These are phyloP conservation scores for Diaporthe velutina DNA, from an alignment of 2,329 filamentous ascomycete genomes.

Conservation along the genomic window DNA sequence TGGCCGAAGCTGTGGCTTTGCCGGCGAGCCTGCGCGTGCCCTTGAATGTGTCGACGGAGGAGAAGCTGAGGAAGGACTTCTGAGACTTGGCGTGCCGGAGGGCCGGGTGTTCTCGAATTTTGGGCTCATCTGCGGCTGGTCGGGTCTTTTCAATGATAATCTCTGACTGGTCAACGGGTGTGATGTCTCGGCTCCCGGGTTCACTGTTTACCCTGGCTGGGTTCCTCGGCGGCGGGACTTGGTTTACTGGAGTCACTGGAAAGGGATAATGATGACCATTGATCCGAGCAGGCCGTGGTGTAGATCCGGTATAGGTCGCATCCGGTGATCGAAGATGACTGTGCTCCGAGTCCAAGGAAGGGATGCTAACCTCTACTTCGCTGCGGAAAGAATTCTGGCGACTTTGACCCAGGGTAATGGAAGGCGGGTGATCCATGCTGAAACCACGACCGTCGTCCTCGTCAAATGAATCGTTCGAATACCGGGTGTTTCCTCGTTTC, in stretches of 20 bases:
- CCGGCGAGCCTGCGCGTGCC: constrained; percentile 29
- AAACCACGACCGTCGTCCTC: constrained; percentile 42
- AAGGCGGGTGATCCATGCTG: constrained; percentile 37
- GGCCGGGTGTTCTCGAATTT: constrained; percentile 23
- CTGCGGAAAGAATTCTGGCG: constrained; percentile 46
- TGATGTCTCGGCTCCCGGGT: constrained; percentile 12
- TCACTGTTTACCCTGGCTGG: constrained; percentile 19
- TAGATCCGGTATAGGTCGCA: constrained; percentile 40
- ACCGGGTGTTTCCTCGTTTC: constrained; percentile 41
- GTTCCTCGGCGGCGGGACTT: constrained; percentile 33
- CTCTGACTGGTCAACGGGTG: constrained; percentile 12
- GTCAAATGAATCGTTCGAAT: constrained; percentile 44
- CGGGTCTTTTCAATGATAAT: constrained; percentile 26
- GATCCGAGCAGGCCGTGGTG: not conserved
- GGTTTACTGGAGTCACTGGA: not conserved
- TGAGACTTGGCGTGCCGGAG: constrained; percentile 35
- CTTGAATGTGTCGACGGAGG: constrained; percentile 36
- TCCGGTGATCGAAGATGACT: constrained; percentile 45
- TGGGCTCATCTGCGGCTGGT: not conserved
- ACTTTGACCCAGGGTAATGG: constrained; percentile 40
- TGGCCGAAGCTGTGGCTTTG: constrained; percentile 35
- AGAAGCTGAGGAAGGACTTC: constrained; percentile 35
- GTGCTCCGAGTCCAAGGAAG: constrained; percentile 40
- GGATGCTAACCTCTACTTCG: constrained; percentile 48
- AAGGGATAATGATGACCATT: not conserved